Evolutionary conservation across 352 stramenopile species (phyloP), one percentile per base, ranked within the genome.

Genomic region (Phytophthora parvispora): DNA sequence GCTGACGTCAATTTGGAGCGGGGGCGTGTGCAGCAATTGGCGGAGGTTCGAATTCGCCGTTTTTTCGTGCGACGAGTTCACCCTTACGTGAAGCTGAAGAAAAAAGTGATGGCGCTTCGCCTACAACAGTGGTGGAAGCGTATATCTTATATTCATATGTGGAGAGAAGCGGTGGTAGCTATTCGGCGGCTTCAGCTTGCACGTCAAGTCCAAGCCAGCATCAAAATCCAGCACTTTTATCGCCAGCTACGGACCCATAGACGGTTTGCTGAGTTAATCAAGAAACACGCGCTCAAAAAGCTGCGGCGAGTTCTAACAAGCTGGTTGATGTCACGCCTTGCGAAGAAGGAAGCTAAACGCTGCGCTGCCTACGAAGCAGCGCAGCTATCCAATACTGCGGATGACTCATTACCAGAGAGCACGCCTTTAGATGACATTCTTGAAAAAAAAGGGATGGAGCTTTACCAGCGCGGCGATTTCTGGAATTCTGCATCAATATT

Each of bases 401-500:
- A 43, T 1, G 56, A 52, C 16, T 0, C 6, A n/a, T 45, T 78
- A 27, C 32, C 25, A 4, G 49, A 64, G n/a, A 56, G 83, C 31
- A 75, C 72, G 13, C 24, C 61, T 2, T 9, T 89, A 12, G 40
- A 65, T 13, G 60, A 69, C 55, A 78, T 93, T 24, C 31, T 93
- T 34, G 43, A 62, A 27, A 60, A 65, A 0, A 16, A 89, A 15
- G 87, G 87, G 1, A 60, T 88, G 47, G 56, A 59, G 1, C 66
- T 89, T 2, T 91, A 84, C 61, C 50, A 60, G 7, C 29, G 49
- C 1, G 72, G 80, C 0, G 80, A 92, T 56, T 91, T 89, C 29
- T 91, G 80, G 84, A 84, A 86, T 54, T 80, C 81, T 13, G 80
- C 87, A 1, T 72, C 64, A 0, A 58, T 91, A 18, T 60, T 94